phyloP scores from a whole-genome alignment of 169 alveolate species.

The Amoebophrya sp. region DNA sequence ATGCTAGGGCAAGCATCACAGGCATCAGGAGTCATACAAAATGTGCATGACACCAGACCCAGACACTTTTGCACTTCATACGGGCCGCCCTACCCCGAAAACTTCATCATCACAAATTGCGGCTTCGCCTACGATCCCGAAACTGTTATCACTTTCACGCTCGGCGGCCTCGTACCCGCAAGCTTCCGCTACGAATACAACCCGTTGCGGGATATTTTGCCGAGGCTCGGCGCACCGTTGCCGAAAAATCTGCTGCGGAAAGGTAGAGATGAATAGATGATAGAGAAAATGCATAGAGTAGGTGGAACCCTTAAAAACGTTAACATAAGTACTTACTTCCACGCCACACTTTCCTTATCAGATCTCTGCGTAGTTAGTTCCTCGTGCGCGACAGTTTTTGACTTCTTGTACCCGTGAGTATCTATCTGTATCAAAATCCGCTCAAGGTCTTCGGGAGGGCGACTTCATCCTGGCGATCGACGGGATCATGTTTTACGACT shows the following conservation, averaged over 20 bases:
- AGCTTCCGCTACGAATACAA: not conserved
- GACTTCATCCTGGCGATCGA: not conserved
- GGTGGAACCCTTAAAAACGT: no score
- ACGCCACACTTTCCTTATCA: no score
- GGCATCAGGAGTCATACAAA: no score
- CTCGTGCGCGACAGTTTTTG: no score
- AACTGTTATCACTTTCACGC: not conserved
- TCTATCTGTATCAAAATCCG: no score
- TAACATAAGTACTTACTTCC: no score
- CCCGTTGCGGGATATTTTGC: not conserved
- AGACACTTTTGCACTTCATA: no score
- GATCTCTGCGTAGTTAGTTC: no score
- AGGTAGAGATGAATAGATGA: not conserved
- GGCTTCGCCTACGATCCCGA: constrained; percentile 4
- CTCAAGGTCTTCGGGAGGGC: not conserved
- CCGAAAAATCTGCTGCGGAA: not conserved
- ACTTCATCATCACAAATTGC: not conserved
- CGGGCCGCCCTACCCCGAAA: not conserved
- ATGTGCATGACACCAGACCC: no score
- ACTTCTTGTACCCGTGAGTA: no score
- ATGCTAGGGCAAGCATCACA: no score
- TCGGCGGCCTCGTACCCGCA: not conserved
- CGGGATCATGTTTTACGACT: not conserved
- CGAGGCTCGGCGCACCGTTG: not conserved
- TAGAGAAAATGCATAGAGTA: no score